phyloP scores from a whole-genome alignment of 257 asterid genomes.

The Handroanthus guayacan region DNA sequence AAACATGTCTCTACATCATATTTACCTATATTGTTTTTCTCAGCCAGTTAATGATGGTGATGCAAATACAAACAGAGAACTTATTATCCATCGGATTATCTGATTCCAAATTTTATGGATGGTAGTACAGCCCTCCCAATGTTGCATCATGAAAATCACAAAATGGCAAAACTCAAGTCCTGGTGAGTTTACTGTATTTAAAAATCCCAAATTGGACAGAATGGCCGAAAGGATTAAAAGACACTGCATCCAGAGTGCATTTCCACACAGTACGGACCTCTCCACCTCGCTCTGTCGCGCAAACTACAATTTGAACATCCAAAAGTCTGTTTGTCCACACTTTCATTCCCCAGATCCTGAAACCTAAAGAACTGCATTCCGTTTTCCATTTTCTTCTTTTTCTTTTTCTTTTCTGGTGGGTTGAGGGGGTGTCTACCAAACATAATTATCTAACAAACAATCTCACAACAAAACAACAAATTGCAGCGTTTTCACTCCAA shows the following conservation, averaged over 20 bases:
- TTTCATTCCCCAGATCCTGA: slow-evolving; percentile 15
- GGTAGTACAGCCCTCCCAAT: neutral
- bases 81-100: neutral
- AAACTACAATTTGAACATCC: slow-evolving; percentile 16
- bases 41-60: neutral
- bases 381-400: too few species aligned
- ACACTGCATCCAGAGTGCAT: slow-evolving; percentile 5
- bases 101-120: neutral
- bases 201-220: neutral
- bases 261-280: neutral
- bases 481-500: neutral
- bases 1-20: neutral
- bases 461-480: neutral
- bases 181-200: neutral
- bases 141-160: neutral
- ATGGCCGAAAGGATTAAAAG: neutral
- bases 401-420: too few species aligned
- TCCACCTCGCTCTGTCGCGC: slow-evolving; percentile 5
- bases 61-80: slow-evolving; percentile 9
- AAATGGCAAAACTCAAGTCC: neutral
- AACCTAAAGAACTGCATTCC: slow-evolving; percentile 16
- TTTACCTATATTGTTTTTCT: slow-evolving; percentile 1
- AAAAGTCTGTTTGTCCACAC: neutral
- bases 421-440: neutral
- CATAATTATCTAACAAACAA: neutral